Evolutionary conservation across 2,329 filamentous ascomycete species (phyloP), one percentile per base, ranked within the genome.

Genomic region (Cercospora berteroae): DNA sequence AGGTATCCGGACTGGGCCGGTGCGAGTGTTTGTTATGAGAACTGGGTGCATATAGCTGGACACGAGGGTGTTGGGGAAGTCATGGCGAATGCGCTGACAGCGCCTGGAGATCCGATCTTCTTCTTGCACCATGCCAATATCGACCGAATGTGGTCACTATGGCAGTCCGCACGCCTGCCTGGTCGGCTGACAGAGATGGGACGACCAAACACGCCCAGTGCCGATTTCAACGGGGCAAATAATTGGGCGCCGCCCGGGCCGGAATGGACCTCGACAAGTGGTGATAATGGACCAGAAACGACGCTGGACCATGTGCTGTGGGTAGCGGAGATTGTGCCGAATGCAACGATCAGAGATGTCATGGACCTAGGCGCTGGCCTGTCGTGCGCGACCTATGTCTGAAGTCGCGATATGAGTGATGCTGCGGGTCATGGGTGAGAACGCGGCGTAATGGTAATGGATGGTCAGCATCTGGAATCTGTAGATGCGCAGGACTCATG

Each of bases 41-140:
- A 70, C 29, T 66, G 62, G 60, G 66, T 69, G 25, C 71, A 72
- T 60, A 68, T 67, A 29, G 63, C 67, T 36, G 71, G 66, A 8
- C 71, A 72, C 48, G 67, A 70, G 39, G 71, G 71, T 3, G 66
- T 66, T 29, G 71, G 71, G 9, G 33, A 64, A 52, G 60, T 71
- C 20, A 72, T 72, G 71, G 69, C 67, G 13, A 67, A 72, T 42
- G 71, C 69, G 16, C 63, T 72, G 48, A 62, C 68, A 4, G 71
- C 71, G 13, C 71, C 71, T 13, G 71, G 69, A 10, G 71, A 72
- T 57, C 71, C 71, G 0, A 68, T 72, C 13, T 72, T 72, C 59
- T 72, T 71, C 59, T 52, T 72, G 25, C 71, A 72, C 42, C 71
- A 72, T 60, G 67, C 71, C 39, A 72, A 72, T 57, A 68, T 72